Evolutionary conservation across 208 protist genomes (phyloP).

Genomic region (Leishmania tropica): DNA sequence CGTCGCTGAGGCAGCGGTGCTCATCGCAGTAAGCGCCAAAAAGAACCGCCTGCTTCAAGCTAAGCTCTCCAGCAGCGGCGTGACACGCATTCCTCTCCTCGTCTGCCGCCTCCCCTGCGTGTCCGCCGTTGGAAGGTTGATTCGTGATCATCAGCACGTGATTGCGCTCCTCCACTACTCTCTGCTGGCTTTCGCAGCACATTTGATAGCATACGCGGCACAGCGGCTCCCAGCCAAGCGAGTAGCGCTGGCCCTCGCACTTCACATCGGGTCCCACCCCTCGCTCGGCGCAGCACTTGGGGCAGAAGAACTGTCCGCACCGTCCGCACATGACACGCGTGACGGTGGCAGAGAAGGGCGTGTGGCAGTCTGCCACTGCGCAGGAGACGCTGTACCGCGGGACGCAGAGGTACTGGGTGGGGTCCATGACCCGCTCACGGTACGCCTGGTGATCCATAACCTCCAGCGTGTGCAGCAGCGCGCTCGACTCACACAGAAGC

Average conservation of each 20-base stretch:
- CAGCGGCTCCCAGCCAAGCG: conserved; percentile 65
- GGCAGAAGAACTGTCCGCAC: conserved; percentile 80
- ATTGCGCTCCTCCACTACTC: conserved; percentile 17
- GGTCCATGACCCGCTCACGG: conserved; percentile 39
- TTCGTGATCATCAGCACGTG: conserved; percentile 22
- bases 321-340: conserved; percentile 62
- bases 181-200: conserved; percentile 39
- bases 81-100: conserved; percentile 4
- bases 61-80: conserved; percentile 13
- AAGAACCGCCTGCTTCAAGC: conserved; percentile 37
- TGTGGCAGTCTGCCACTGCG: conserved; percentile 34
- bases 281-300: conserved; percentile 49
- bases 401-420: conserved; percentile 39
- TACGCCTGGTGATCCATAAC: conserved; percentile 45
- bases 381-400: conserved; percentile 47
- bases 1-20: conserved; percentile 23
- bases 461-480: conserved; percentile 35
- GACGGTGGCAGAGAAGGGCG: conserved; percentile 44
- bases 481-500: conserved; percentile 38
- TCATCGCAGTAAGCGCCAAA: conserved; percentile 32
- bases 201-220: conserved; percentile 56
- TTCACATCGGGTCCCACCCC: conserved; percentile 52
- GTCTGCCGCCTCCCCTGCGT: conserved; percentile 2
- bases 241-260: conserved; percentile 32
- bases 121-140: not conserved